Percentiles rank a stretch among this genome's conserved stretches.
Conservation (phyloP, 108 stramenopile species). For the Cyclotella choctawhatcheeana region DNA sequence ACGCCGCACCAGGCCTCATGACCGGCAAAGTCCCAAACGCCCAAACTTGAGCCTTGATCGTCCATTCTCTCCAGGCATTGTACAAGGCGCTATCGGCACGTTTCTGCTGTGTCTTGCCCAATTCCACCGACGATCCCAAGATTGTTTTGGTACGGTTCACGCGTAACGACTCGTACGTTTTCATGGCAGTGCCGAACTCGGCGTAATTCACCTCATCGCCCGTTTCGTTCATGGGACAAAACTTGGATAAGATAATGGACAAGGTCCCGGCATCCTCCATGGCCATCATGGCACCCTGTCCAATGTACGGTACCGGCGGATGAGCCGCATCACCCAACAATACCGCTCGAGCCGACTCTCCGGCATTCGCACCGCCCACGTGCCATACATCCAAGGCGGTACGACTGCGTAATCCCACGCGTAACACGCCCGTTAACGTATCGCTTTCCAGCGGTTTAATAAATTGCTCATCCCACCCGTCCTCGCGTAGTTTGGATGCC, state of each 20-base stretch:
- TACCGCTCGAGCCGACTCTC: slow-evolving; percentile 34
- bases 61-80: slow-evolving; percentile 58
- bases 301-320: slow-evolving; percentile 73
- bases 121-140: slow-evolving; percentile 42
- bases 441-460: slow-evolving; percentile 51
- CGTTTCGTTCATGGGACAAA: slow-evolving; percentile 34
- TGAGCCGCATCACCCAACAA: slow-evolving; percentile 74
- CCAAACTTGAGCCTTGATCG: slow-evolving; percentile 64
- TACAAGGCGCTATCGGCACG: slow-evolving; percentile 59
- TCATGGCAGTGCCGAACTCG: slow-evolving; percentile 49
- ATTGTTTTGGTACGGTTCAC: slow-evolving; percentile 53
- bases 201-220: slow-evolving; percentile 15
- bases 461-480: slow-evolving; percentile 72
- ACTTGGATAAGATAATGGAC: slow-evolving; percentile 42
- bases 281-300: slow-evolving; percentile 74
- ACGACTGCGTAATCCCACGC: slow-evolving; percentile 45
- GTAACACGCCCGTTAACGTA: slow-evolving; percentile 39
- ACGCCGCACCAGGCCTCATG: slow-evolving; percentile 58
- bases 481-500: slow-evolving; percentile 48
- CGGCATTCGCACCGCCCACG: slow-evolving; percentile 25
- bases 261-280: slow-evolving; percentile 74
- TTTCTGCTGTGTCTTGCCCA: slow-evolving; percentile 66
- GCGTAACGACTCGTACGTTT: slow-evolving; percentile 58
- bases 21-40: slow-evolving; percentile 63
- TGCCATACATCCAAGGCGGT: slow-evolving; percentile 58